phyloP scores from a whole-genome alignment of 164 flowering plant genomes.

The Magnolia changhungtana region DNA sequence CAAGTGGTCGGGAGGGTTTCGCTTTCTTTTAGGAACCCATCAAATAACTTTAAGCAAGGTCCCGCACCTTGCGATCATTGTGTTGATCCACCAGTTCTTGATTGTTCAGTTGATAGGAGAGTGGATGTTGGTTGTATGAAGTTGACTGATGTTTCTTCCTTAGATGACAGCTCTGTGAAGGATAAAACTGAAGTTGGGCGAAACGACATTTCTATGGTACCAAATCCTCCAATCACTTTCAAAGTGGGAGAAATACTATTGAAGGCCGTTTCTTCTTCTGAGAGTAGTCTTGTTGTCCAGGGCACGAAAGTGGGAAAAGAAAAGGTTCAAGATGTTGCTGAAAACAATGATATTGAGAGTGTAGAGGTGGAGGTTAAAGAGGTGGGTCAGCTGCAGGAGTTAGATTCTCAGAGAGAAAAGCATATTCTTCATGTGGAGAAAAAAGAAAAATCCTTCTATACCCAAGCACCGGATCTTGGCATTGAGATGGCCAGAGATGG shows the following conservation, averaged over 20 bases:
- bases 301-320: conserved; percentile 41
- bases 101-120: conserved; percentile 36
- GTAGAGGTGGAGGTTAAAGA: conserved; percentile 76
- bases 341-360: conserved; percentile 40
- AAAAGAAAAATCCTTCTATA: conserved; percentile 59
- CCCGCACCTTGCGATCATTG: conserved; percentile 36
- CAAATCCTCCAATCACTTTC: conserved; percentile 41
- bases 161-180: conserved; percentile 40
- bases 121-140: conserved; percentile 35
- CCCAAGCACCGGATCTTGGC: conserved; percentile 75
- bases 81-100: conserved; percentile 42
- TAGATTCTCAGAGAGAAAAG: conserved; percentile 33
- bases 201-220: conserved; percentile 39
- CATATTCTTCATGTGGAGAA: conserved; percentile 29
- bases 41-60: conserved; percentile 42
- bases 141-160: conserved; percentile 36
- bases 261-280: conserved; percentile 61
- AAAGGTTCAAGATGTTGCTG: conserved; percentile 52
- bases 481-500: conserved; percentile 55
- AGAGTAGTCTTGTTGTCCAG: conserved; percentile 32
- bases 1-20: too few species aligned
- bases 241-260: conserved; percentile 73
- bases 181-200: conserved; percentile 38
- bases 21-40: conserved; percentile 31
- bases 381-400: conserved; percentile 54